Percentiles rank a stretch among this genome's conserved stretches.
phyloP scores from a whole-genome alignment of 768 basidiomycete species.

The Clitopilus hobsonii region DNA sequence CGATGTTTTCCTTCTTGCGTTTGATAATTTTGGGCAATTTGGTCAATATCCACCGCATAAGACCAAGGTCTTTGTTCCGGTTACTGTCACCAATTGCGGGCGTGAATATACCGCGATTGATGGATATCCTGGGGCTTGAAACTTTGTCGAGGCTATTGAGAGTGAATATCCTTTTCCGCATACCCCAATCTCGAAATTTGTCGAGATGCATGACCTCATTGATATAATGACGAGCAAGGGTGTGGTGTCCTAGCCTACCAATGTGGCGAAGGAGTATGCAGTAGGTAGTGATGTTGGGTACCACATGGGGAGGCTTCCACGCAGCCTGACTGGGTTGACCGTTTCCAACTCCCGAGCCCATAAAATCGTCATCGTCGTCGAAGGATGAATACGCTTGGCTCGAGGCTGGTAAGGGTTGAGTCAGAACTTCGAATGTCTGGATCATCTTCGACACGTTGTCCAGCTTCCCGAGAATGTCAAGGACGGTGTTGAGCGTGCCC shows the following conservation, averaged over 20 bases:
- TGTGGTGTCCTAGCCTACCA: constrained; percentile 38
- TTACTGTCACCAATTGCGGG: constrained; percentile 57
- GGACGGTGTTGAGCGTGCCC: constrained; percentile 67
- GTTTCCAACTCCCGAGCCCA: constrained; percentile 31
- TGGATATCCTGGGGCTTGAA: constrained; percentile 44
- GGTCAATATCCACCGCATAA: constrained; percentile 56
- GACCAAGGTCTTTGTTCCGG: constrained; percentile 47
- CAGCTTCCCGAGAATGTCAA: constrained; percentile 64
- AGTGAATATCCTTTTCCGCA: constrained; percentile 16
- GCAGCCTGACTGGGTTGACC: constrained; percentile 21
- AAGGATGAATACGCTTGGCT: constrained; percentile 47
- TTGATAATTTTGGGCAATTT: constrained; percentile 41
- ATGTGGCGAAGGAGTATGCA: constrained; percentile 57
- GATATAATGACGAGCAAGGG: constrained; percentile 65
- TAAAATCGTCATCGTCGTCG: constrained; percentile 67
- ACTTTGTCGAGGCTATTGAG: constrained; percentile 27
- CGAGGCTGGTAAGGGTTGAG: constrained; percentile 58
- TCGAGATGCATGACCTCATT: constrained; percentile 48
- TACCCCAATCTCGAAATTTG: not conserved
- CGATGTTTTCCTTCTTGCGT: constrained; percentile 34
- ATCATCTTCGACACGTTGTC: constrained; percentile 64
- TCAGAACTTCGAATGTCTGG: constrained; percentile 74
- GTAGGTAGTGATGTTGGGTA: constrained; percentile 67
- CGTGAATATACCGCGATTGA: constrained; percentile 53
- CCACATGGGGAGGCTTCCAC: constrained; percentile 37